Evolutionary conservation across 305 asterid genomes (phyloP).

Genomic region (Fraxinus baroniana): DNA sequence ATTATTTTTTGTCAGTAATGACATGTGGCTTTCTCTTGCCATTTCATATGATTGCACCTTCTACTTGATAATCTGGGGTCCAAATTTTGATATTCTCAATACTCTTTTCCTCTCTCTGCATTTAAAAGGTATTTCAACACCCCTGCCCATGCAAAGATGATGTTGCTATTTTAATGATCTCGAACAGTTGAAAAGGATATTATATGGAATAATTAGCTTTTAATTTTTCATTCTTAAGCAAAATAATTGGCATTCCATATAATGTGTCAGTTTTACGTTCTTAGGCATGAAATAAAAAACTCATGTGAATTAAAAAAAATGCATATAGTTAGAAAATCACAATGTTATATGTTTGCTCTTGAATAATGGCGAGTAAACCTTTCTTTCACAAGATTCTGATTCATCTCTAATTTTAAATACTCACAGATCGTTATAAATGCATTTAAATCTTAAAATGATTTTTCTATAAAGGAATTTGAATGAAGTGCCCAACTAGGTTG

Average conservation of each 20-base stretch:
- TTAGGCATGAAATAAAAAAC: conserved; percentile 3
- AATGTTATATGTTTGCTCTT: background rate
- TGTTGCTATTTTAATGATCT: background rate
- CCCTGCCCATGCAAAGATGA: background rate
- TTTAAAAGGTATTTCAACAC: background rate
- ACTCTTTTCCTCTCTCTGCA: background rate
- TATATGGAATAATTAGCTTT: background rate
- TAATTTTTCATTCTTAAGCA: conserved; percentile 18
- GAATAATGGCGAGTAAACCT: background rate
- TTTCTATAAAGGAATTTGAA: background rate
- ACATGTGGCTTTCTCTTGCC: conserved; percentile 4
- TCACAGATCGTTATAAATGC: background rate
- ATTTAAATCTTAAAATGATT: background rate
- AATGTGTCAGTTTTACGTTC: background rate
- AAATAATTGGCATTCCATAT: background rate
- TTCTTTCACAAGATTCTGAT: background rate
- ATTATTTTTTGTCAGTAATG: conserved; percentile 5
- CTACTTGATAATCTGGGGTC: background rate
- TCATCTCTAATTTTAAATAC: background rate
- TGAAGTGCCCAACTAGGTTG: background rate
- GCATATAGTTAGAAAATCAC: background rate
- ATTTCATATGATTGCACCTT: background rate
- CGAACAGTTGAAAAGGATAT: background rate
- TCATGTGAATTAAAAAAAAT: background rate
- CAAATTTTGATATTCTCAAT: background rate